Conservation (phyloP, 208 protist genomes). For the Borovskyia barvae region DNA sequence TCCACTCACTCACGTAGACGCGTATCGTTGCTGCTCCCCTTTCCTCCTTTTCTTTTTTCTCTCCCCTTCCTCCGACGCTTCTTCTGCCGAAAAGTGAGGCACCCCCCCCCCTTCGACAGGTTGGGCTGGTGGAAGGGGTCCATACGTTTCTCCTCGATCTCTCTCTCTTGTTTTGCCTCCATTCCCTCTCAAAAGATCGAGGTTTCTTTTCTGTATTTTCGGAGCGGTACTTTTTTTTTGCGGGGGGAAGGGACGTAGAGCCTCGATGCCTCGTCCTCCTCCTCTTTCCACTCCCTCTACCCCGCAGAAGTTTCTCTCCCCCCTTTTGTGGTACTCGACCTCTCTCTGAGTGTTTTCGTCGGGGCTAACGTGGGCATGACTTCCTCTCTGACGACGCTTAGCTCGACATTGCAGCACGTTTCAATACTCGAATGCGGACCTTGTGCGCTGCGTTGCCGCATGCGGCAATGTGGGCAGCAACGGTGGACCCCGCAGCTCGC, state of each 20-base stretch:
- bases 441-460: constrained; percentile 27
- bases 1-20: no score
- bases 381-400: constrained; percentile 12
- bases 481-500: constrained; percentile 13
- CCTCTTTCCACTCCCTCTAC: no score
- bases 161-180: no score
- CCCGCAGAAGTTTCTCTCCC: no score
- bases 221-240: no score
- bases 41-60: neutral
- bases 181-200: no score
- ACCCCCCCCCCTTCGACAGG: no score
- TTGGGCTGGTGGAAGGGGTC: no score
- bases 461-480: neutral
- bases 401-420: constrained; percentile 25
- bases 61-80: neutral
- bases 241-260: no score
- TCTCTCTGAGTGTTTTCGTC: neutral
- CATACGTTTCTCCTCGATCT: no score
- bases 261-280: no score
- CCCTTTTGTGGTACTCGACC: neutral
- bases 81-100: neutral
- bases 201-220: no score
- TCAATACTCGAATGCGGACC: constrained; percentile 48
- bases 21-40: neutral
- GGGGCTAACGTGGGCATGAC: constrained; percentile 10